These are phyloP conservation scores for Boletus subcaerulescens DNA, from an alignment of 768 basidiomycete genomes.

Conservation along the genomic window DNA sequence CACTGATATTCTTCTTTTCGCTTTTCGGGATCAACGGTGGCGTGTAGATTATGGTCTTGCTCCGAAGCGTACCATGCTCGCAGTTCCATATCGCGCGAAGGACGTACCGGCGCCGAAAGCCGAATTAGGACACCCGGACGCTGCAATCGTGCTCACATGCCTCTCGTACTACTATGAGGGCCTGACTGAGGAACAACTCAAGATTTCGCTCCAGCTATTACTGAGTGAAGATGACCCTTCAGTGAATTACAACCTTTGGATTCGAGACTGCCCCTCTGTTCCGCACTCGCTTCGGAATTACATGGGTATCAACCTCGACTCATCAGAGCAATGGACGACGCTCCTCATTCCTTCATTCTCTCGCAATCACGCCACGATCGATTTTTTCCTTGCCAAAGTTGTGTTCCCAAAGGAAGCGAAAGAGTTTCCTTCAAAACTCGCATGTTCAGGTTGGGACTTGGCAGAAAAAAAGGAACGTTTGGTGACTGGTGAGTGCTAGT, in stretches of 20 bases:
- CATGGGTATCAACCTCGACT: conserved; percentile 43
- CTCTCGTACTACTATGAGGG: conserved; percentile 43
- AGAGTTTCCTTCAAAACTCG: conserved; percentile 44
- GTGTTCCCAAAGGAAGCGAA: conserved; percentile 53
- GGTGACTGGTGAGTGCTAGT: conserved; percentile 8
- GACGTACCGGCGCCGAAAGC: conserved; percentile 44
- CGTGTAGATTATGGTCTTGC: conserved; percentile 53
- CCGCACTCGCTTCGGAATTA: conserved; percentile 32
- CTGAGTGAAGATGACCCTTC: conserved; percentile 40
- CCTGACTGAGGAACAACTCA: conserved; percentile 38
- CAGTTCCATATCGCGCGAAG: conserved; percentile 54
- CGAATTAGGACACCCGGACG: conserved; percentile 54
- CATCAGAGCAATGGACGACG: conserved; percentile 29
- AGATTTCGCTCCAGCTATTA: conserved; percentile 37
- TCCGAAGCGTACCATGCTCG: conserved; percentile 39
- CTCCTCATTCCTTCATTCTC: conserved; percentile 36
- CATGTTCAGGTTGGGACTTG: conserved; percentile 53
- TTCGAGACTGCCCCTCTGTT: conserved; percentile 16
- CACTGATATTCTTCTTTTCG: conserved; percentile 38
- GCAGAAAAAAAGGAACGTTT: conserved; percentile 32
- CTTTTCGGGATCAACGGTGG: conserved; percentile 42
- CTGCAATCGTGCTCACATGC: conserved; percentile 29
- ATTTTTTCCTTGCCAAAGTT: conserved; percentile 45
- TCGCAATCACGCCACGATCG: conserved; percentile 37
- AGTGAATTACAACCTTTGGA: conserved; percentile 42